Conservation (phyloP, 2,329 filamentous ascomycete genomes). For the Chrysosporium queenslandicum region DNA sequence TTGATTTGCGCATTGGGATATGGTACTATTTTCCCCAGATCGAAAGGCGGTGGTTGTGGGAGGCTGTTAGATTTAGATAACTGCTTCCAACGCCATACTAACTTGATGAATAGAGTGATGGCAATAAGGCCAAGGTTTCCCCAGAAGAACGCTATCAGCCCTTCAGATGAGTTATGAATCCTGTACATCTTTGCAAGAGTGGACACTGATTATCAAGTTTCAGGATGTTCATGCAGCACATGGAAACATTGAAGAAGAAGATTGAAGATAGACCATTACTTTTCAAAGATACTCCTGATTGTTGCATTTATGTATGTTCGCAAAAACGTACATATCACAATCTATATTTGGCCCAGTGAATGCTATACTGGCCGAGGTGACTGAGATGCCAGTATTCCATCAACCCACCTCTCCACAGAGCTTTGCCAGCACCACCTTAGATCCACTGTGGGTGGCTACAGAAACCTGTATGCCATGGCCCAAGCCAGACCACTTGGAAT, state of each 20-base stretch:
- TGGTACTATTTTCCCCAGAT: constrained; percentile 29
- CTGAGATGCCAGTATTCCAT: background rate
- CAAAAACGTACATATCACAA: background rate
- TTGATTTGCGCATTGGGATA: constrained; percentile 33
- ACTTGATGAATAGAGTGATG: background rate
- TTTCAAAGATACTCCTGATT: background rate
- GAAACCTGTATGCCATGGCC: background rate
- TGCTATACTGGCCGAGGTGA: background rate
- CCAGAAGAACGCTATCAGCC: background rate
- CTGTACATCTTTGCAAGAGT: background rate
- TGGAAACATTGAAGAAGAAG: background rate
- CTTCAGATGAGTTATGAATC: constrained; percentile 1
- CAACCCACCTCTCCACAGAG: background rate
- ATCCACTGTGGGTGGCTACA: background rate
- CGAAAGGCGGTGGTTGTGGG: constrained; percentile 9
- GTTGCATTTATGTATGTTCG: background rate
- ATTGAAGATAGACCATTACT: background rate
- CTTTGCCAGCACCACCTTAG: background rate
- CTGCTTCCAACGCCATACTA: background rate
- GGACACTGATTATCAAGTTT: background rate
- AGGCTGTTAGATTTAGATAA: background rate
- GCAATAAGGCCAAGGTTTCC: background rate
- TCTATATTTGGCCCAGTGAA: constrained; percentile 1
- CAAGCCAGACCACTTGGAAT: background rate
- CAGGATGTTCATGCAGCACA: background rate